Evolutionary conservation across 768 basidiomycete species (phyloP).

Genomic region (Myochromella boudieri): DNA sequence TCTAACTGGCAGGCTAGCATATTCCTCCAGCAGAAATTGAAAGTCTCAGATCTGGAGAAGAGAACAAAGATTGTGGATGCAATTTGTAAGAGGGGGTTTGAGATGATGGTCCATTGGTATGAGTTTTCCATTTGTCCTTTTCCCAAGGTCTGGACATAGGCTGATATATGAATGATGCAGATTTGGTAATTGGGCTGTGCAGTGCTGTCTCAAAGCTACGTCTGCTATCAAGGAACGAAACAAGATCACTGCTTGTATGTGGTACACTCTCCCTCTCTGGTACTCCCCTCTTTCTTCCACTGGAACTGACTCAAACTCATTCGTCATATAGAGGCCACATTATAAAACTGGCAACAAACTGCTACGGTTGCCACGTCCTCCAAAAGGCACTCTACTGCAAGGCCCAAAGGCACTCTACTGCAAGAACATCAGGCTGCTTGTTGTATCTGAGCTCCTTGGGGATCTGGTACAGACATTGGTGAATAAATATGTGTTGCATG

Average conservation of each 20-base stretch:
- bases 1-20: conserved; percentile 91
- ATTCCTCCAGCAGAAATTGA: conserved; percentile 87
- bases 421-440: conserved; percentile 78
- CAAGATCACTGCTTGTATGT: conserved; percentile 84
- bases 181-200: conserved; percentile 93
- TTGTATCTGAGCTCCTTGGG: conserved; percentile 81
- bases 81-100: conserved; percentile 79
- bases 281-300: conserved; percentile 4
- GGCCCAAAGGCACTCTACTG: too few species aligned
- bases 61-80: conserved; percentile 84
- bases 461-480: conserved; percentile 86
- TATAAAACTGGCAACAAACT: conserved; percentile 85
- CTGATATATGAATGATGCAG: too few species aligned
- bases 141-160: not conserved
- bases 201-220: conserved; percentile 82
- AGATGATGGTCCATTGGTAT: conserved; percentile 91
- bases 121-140: conserved; percentile 10
- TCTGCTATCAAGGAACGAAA: conserved; percentile 71
- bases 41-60: conserved; percentile 80
- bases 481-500: conserved; percentile 89
- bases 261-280: conserved; percentile 38
- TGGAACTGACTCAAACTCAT: not conserved
- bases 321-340: conserved; percentile 60
- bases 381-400: conserved; percentile 93
- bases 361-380: conserved; percentile 86